Percentiles rank a stretch among this genome's conserved stretches.
Evolutionary conservation across 192 early-diverging fungal genomes (phyloP).

Genomic region (Backusella macrospora): DNA sequence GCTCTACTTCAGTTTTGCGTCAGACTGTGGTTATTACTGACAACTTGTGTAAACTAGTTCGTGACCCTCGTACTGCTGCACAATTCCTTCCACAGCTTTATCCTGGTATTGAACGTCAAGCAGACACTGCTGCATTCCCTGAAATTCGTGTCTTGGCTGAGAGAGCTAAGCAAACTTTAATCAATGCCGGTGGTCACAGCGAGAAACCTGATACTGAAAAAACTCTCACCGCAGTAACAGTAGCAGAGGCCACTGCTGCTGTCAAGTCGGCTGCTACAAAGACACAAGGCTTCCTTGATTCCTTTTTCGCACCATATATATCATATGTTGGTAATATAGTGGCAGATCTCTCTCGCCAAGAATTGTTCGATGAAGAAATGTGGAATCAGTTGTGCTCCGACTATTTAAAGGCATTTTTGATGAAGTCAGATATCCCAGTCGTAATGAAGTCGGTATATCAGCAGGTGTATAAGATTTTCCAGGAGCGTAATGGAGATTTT

Average conservation of each 20-base stretch:
- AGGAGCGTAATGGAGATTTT: slow-evolving; percentile 40
- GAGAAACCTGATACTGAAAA: slow-evolving; percentile 36
- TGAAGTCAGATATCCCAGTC: slow-evolving; percentile 45
- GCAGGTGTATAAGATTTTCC: slow-evolving; percentile 37
- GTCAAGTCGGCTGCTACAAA: slow-evolving; percentile 50
- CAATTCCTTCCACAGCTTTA: slow-evolving; percentile 77
- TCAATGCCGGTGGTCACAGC: slow-evolving; percentile 62
- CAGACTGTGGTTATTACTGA: slow-evolving; percentile 79
- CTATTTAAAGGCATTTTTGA: slow-evolving; percentile 60
- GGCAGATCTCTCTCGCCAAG: slow-evolving; percentile 59
- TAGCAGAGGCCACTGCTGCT: slow-evolving; percentile 43
- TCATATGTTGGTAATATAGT: slow-evolving; percentile 56
- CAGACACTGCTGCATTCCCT: slow-evolving; percentile 71
- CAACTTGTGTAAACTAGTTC: slow-evolving; percentile 86
- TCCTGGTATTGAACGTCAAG: slow-evolving; percentile 75
- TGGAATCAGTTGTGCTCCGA: slow-evolving; percentile 61
- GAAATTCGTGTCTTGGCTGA: slow-evolving; percentile 72
- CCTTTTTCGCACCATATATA: slow-evolving; percentile 51
- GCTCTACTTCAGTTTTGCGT: slow-evolving; percentile 66
- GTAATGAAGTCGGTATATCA: slow-evolving; percentile 44
- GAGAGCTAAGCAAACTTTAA: slow-evolving; percentile 64
- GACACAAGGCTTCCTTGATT: slow-evolving; percentile 55
- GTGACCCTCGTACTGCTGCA: slow-evolving; percentile 75
- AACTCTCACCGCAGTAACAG: slow-evolving; percentile 21
- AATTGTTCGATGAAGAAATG: slow-evolving; percentile 56